A percentile compares a stretch with the other conserved stretches of the same genome.
Conservation (phyloP, 345 rosid genomes). For the Hypericum androsaemum region DNA sequence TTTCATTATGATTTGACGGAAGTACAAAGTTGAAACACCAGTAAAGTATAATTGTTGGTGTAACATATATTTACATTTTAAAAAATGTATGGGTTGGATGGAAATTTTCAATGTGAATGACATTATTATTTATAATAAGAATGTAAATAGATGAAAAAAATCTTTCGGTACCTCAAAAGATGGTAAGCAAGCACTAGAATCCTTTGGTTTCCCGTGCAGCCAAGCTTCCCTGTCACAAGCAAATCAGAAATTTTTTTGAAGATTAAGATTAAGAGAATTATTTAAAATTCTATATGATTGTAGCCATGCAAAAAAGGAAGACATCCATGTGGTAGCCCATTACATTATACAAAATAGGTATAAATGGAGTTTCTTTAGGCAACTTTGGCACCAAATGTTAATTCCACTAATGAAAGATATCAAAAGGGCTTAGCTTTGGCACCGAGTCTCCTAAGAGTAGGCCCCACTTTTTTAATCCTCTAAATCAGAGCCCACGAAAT, state of each 20-base stretch:
- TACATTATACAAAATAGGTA: conserved; percentile 14
- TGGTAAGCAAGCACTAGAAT: conserved; percentile 42
- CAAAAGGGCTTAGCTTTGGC: conserved; percentile 27
- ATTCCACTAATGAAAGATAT: conserved; percentile 36
- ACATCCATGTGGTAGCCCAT: conserved; percentile 41
- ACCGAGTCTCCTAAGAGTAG: conserved; percentile 33
- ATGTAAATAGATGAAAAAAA: background rate
- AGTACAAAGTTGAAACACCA: conserved; percentile 7
- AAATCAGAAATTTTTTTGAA: too few relatives aligned
- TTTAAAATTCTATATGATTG: conserved; percentile 29
- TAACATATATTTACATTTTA: too few relatives aligned
- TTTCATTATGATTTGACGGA: conserved; percentile 17
- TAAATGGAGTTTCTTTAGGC: conserved; percentile 5
- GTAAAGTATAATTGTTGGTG: too few relatives aligned
- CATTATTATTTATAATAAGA: too few relatives aligned
- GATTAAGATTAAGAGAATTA: conserved; percentile 34
- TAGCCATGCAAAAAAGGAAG: conserved; percentile 39
- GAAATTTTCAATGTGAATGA: too few relatives aligned
- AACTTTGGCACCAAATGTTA: conserved; percentile 26
- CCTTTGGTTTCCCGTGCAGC: conserved; percentile 73
- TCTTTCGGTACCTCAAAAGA: conserved; percentile 59
- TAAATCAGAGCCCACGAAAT: conserved; percentile 46
- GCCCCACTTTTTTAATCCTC: conserved; percentile 21
- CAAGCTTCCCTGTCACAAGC: conserved; percentile 77
- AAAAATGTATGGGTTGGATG: conserved; percentile 1